Evolutionary conservation across 345 rosid species (phyloP).

Genomic region (Camelina neglecta): DNA sequence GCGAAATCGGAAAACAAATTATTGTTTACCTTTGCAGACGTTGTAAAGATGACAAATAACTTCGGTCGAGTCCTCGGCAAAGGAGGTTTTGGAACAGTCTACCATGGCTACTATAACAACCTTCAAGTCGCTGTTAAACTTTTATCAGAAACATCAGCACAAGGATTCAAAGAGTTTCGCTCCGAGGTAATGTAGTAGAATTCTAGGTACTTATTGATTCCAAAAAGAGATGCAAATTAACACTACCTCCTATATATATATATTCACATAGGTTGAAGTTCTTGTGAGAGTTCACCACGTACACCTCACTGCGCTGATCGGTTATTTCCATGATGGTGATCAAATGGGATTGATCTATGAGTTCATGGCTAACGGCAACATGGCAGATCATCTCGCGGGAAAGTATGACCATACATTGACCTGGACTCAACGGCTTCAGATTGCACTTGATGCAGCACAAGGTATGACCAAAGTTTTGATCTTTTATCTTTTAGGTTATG

Average conservation of each 20-base stretch:
- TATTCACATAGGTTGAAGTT: conserved; percentile 46
- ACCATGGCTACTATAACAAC: conserved; percentile 48
- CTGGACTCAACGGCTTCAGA: conserved; percentile 37
- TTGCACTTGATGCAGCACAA: conserved; percentile 47
- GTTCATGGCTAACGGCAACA: conserved; percentile 45
- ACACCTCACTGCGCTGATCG: conserved; percentile 41
- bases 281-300: conserved; percentile 48
- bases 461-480: conserved; percentile 10
- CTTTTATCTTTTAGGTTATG: neutral
- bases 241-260: neutral
- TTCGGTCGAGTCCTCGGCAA: conserved; percentile 52
- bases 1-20: conserved; percentile 26
- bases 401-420: conserved; percentile 18
- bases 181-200: conserved; percentile 50
- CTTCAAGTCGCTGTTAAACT: conserved; percentile 58
- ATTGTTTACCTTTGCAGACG: conserved; percentile 42
- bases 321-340: conserved; percentile 43
- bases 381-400: conserved; percentile 40
- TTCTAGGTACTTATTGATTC: neutral
- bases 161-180: conserved; percentile 56
- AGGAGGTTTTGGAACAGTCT: conserved; percentile 73
- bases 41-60: conserved; percentile 53
- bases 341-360: conserved; percentile 44
- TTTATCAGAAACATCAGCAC: conserved; percentile 54
- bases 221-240: neutral